Evolutionary conservation across 805 yeast species (phyloP), one percentile per base, ranked within the genome.

Genomic region (Kodamaea restingae): DNA sequence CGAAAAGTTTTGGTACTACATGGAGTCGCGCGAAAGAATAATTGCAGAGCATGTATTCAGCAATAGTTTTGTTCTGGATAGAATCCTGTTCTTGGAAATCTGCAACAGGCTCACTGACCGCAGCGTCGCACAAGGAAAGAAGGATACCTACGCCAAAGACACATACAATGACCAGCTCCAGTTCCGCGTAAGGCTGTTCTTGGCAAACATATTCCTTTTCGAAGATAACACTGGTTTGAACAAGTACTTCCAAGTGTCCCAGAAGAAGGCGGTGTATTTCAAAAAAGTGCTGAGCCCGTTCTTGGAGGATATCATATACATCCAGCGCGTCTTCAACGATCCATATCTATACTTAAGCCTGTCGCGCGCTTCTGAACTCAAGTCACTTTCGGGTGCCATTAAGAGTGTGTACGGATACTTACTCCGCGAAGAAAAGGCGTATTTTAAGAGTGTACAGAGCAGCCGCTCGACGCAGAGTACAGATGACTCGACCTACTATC

Each of bases 201-300:
- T 66, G 15, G 49, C 69, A 14, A 56, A 54, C 22, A 38, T 65
- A 11, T 55, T 69, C 35, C 49, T 56, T 11, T 52, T 67, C 29
- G 73, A 68, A 35, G 74, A 69, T 41, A 67, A 64, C 46, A 69
- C 74, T 3, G 74, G 74, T 1, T 55, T 69, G 38, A 69, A 69
- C 47, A 65, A 65, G 49, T 62, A 62, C 43, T 67, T 65, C 41
- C 46, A 54, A 17, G 33, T 50, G 1, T 58, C 72, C 9, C 56
- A 60, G 35, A 46, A 66, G 29, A 47, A 41, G 9, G 45, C 48
- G 6, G 48, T 53, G 7, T 63, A 59, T 33, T 49, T 60, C 20
- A 41, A 48, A 1, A 47, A 55, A 18, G 46, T 45, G 14, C 44
- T 38, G 15, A 44, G 52, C n/a, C 52, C 51, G 15, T 59, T 66